phyloP scores from a whole-genome alignment of 2,329 filamentous ascomycete species.

The Fusarium xylarioides region DNA sequence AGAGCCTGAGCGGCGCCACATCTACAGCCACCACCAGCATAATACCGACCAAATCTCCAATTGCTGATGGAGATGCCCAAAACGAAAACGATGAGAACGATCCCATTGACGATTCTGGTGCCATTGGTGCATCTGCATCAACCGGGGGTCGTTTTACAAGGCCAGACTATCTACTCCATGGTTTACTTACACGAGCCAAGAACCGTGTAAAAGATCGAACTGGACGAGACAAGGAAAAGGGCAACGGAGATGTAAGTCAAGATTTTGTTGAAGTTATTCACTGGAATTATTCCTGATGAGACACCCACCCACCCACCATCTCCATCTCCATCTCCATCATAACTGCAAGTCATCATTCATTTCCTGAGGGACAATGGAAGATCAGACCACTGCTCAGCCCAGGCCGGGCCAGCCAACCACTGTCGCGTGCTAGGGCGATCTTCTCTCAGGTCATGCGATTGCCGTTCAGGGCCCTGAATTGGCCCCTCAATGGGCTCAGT shows the following conservation, averaged over 20 bases:
- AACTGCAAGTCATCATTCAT: neutral
- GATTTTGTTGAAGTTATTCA: neutral
- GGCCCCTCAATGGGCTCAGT: conserved; percentile 34
- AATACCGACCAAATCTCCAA: neutral
- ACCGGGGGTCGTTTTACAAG: conserved; percentile 29
- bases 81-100: conserved; percentile 8
- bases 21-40: conserved; percentile 1
- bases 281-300: neutral
- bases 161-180: conserved; percentile 36
- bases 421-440: conserved; percentile 41
- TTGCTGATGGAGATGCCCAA: neutral
- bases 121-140: conserved; percentile 13
- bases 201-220: conserved; percentile 37
- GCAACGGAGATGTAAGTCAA: conserved; percentile 35
- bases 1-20: conserved; percentile 22
- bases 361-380: conserved; percentile 1
- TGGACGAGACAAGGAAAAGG: conserved; percentile 14
- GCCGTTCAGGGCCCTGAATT: conserved; percentile 23
- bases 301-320: neutral
- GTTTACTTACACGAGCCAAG: conserved; percentile 34
- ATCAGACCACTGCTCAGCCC: conserved; percentile 39
- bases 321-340: conserved; percentile 6
- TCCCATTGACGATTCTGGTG: conserved; percentile 10
- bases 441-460: conserved; percentile 34
- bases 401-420: conserved; percentile 19